Base-by-base conservation (phyloP, 768 basidiomycete species). In the Boletus sp. region DNA sequence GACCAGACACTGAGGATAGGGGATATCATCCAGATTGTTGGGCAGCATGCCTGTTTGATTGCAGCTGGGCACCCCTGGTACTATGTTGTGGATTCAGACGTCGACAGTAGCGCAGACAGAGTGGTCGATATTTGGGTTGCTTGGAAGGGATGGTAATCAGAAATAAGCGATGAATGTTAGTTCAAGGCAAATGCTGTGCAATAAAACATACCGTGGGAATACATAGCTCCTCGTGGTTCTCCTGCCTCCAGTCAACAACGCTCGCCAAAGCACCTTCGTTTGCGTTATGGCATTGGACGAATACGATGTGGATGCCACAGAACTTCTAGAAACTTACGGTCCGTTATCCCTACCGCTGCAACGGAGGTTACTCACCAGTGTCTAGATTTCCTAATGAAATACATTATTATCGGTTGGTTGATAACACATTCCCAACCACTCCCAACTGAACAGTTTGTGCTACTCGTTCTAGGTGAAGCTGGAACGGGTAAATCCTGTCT, bases 401-500 rank as follows among this genome's bases (percentile, higher is more conserved):
- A 94, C 75, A 97, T 98, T 69, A 84, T 98, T 64, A 93, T 98
- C 66, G 96, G 96, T 92, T 63, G 57, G 79, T 58, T 12, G 55
- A 20, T 60, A 39, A 41, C 18, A 35, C 50, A 48, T 50, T 47
- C 46, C 46, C 47, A 18, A 48, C 55, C 36, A 55, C 51, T 50
- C 62, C 37, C 33, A 50, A 33, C 54, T 56, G 46, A 54, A 49
- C 52, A 39, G 10, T 28, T 20, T 53, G 56, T 33, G 36, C 50
- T 24, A 15, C 35, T 18, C 35, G 8, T 58, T 62, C 28, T 58
- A 98, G 95, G 95, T 61, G 95, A 98, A 77, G 91, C 96, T 20
- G 96, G 94, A 60, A 91, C 94, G 5, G 97, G 97, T 39, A 99
- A 99, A 81, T 95, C 94, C 20, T 98, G 97, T 73, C 78, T 98